A percentile compares a stretch with the other conserved stretches of the same genome.
These are phyloP conservation scores for Lachancea sp. DNA, from an alignment of 805 yeast species.

Conservation along the genomic window DNA sequence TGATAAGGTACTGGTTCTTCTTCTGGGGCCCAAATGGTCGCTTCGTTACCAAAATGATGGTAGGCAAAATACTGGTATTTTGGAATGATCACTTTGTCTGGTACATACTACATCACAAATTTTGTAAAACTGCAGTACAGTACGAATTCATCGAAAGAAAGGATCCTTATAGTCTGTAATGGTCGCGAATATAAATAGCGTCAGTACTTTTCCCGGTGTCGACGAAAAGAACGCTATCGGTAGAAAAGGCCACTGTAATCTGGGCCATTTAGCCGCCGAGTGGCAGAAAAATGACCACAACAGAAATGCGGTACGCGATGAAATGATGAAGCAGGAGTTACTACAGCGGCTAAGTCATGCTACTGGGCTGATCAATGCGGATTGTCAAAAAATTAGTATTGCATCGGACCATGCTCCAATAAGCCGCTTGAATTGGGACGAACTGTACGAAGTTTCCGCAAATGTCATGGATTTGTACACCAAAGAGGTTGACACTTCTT, in stretches of 20 bases:
- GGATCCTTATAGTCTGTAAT: too few relatives aligned
- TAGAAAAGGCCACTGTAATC: background rate
- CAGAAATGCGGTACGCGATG: slow-evolving; percentile 9
- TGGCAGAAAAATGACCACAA: slow-evolving; percentile 21
- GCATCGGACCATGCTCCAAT: slow-evolving; percentile 8
- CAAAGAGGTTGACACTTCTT: slow-evolving; percentile 20
- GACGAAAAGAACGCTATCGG: background rate
- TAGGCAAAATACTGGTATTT: slow-evolving; percentile 23
- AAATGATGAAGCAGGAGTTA: slow-evolving; percentile 17
- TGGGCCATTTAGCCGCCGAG: slow-evolving; percentile 21
- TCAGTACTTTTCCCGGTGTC: background rate
- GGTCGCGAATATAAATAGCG: background rate
- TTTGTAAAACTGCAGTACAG: background rate
- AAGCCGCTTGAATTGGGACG: slow-evolving; percentile 28
- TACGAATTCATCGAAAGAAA: too few relatives aligned
- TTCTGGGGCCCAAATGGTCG: slow-evolving; percentile 54
- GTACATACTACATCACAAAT: background rate
- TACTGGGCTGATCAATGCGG: slow-evolving; percentile 13
- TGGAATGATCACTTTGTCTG: slow-evolving; percentile 11
- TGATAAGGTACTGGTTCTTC: slow-evolving; percentile 46
- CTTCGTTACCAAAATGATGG: slow-evolving; percentile 28
- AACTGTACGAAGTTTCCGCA: slow-evolving; percentile 26
- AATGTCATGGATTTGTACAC: slow-evolving; percentile 29
- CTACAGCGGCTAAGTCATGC: slow-evolving; percentile 15
- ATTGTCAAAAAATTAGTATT: slow-evolving; percentile 4